Conservation (phyloP, 148 eudicot species). For the Pharnaceum exiguum region DNA sequence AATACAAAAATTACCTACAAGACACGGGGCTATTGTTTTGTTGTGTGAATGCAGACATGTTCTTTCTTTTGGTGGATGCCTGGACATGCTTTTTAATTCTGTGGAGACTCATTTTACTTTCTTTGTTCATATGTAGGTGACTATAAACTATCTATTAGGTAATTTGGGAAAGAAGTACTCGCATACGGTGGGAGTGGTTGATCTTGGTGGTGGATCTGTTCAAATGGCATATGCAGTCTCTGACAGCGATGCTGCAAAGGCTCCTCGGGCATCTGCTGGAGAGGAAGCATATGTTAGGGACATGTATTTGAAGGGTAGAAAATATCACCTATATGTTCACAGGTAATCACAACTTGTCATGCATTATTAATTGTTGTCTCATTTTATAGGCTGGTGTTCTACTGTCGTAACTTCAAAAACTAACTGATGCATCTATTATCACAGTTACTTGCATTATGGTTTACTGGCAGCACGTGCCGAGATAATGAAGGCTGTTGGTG, state of each 20-base stretch:
- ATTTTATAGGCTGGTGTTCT: too few relatives aligned
- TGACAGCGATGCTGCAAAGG: constrained; percentile 79
- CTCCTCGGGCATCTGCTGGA: constrained; percentile 68
- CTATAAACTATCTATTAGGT: constrained; percentile 79
- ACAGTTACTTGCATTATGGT: constrained; percentile 92
- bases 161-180: constrained; percentile 73
- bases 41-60: too few relatives aligned
- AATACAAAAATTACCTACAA: too few relatives aligned
- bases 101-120: constrained; percentile 10
- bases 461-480: constrained; percentile 98
- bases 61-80: too few relatives aligned
- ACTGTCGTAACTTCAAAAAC: neutral
- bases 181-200: constrained; percentile 93
- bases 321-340: constrained; percentile 90
- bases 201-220: constrained; percentile 99
- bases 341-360: constrained; percentile 41
- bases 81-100: too few relatives aligned
- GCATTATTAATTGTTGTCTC: neutral
- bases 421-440: constrained; percentile 7
- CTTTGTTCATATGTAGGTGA: constrained; percentile 51
- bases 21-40: too few relatives aligned
- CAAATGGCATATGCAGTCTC: constrained; percentile 99
- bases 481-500: constrained; percentile 62
- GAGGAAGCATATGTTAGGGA: constrained; percentile 85
- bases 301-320: constrained; percentile 84